Conservation (phyloP, 192 early-diverging fungal genomes). For the Rhizophagus clarus region DNA sequence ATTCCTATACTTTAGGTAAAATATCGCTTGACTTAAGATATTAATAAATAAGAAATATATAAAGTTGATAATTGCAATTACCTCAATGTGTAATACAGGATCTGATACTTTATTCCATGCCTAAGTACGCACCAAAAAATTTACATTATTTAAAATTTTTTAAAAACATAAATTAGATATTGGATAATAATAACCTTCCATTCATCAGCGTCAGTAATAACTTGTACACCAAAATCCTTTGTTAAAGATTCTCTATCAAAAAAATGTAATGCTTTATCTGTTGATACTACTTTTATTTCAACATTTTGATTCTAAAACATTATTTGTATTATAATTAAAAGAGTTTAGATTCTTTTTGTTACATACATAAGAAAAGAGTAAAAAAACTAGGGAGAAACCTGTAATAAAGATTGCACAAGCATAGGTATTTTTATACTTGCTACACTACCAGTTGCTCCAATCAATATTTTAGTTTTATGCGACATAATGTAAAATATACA, state of each 20-base stretch:
- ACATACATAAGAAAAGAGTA: background rate
- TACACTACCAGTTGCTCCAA: conserved; percentile 89
- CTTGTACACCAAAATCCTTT: conserved; percentile 42
- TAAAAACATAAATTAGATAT: too few species aligned
- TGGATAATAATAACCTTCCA: conserved; percentile 62
- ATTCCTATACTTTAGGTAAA: conserved; percentile 68
- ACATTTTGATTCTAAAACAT: conserved; percentile 45
- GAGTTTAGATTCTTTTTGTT: too few species aligned
- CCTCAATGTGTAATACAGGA: conserved; percentile 93
- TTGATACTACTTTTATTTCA: conserved; percentile 80
- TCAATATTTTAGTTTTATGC: conserved; percentile 41
- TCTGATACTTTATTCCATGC: conserved; percentile 82
- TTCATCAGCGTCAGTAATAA: conserved; percentile 85
- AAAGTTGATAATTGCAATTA: conserved; percentile 36
- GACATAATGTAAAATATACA: background rate
- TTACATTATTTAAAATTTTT: background rate
- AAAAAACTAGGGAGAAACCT: conserved; percentile 35
- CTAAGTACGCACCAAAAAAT: conserved; percentile 36
- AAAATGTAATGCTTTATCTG: conserved; percentile 85
- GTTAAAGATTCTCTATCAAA: conserved; percentile 63
- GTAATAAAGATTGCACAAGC: conserved; percentile 58
- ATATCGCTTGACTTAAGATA: too few species aligned
- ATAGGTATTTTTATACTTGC: conserved; percentile 87
- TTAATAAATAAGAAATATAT: too few species aligned
- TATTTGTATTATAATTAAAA: background rate